A percentile compares a stretch with the other conserved stretches of the same genome.
Evolutionary conservation across 176 grass and related monocot genomes (phyloP).

Genomic region (Oryza australiensis): DNA sequence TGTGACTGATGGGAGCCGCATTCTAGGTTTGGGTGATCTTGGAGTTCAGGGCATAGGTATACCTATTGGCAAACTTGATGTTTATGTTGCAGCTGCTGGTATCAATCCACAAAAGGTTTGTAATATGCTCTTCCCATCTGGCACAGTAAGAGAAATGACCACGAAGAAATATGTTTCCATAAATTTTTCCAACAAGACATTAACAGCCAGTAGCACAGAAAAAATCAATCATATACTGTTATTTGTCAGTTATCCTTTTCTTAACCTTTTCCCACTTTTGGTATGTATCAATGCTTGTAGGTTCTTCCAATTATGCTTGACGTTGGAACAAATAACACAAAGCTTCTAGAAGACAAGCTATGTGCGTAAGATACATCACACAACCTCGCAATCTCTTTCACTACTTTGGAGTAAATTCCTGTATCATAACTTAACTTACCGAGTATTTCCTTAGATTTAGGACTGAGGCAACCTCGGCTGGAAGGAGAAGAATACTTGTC

Average conservation of each 20-base stretch:
- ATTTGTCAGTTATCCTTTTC: not conserved
- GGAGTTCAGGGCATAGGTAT: constrained; percentile 99
- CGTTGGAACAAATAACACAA: constrained; percentile 90
- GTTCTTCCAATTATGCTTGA: constrained; percentile 98
- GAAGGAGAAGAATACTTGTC: constrained; percentile 92
- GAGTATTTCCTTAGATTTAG: constrained; percentile 75
- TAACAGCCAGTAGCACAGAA: not conserved
- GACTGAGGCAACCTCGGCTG: constrained; percentile 88
- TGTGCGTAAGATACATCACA: constrained; percentile 74
- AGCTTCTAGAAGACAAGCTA: constrained; percentile 91
- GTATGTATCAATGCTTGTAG: constrained; percentile 37
- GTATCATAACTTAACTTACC: constrained; percentile 14
- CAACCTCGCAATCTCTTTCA: not conserved
- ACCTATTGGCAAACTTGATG: constrained; percentile 98
- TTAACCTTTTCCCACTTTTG: not conserved
- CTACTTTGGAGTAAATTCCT: constrained; percentile 18
- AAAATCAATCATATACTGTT: not conserved
- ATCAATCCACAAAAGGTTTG: constrained; percentile 92
- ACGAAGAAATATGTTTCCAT: not conserved
- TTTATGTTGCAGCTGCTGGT: constrained; percentile 97
- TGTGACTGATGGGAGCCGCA: constrained; percentile 90
- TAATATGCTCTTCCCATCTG: not conserved
- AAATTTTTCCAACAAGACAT: not conserved
- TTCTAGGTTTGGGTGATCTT: constrained; percentile 97
- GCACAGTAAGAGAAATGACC: not conserved